Percentiles rank a stretch among this genome's conserved stretches.
Conservation (phyloP, 1,139 yeast genomes). For the Diutina siamensis region DNA sequence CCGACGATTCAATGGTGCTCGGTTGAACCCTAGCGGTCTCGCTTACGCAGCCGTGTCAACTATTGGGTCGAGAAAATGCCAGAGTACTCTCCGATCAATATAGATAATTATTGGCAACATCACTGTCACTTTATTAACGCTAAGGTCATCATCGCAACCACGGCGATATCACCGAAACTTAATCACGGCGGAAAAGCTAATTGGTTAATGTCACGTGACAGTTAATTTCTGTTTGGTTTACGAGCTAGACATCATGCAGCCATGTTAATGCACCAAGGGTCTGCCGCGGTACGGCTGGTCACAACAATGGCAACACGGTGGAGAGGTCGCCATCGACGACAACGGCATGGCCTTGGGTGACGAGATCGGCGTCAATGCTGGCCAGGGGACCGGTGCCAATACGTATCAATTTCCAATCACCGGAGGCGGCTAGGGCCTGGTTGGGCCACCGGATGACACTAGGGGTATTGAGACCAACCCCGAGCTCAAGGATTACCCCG, state of each 20-base stretch:
- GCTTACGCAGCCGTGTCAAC: too few relatives aligned
- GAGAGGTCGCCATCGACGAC: background rate
- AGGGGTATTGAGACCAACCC: conserved; percentile 1
- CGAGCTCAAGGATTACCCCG: background rate
- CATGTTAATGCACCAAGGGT: too few relatives aligned
- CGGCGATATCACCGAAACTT: background rate
- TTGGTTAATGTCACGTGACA: too few relatives aligned
- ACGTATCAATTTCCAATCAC: background rate
- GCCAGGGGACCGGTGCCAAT: conserved; percentile 1
- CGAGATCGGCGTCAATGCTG: background rate
- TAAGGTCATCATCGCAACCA: background rate
- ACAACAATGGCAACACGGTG: background rate
- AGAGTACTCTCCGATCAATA: too few relatives aligned
- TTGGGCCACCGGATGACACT: conserved; percentile 1
- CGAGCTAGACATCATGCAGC: too few relatives aligned
- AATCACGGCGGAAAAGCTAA: background rate
- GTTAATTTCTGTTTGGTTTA: too few relatives aligned
- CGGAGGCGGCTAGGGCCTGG: background rate
- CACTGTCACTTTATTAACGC: background rate
- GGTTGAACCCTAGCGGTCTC: too few relatives aligned
- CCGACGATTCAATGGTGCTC: too few relatives aligned
- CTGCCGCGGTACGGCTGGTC: background rate
- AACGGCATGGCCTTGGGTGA: background rate
- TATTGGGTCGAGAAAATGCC: too few relatives aligned
- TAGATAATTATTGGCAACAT: too few relatives aligned